Evolutionary conservation across 2,329 filamentous ascomycete genomes (phyloP).

Genomic region (Cucurbitaria berberidis): DNA sequence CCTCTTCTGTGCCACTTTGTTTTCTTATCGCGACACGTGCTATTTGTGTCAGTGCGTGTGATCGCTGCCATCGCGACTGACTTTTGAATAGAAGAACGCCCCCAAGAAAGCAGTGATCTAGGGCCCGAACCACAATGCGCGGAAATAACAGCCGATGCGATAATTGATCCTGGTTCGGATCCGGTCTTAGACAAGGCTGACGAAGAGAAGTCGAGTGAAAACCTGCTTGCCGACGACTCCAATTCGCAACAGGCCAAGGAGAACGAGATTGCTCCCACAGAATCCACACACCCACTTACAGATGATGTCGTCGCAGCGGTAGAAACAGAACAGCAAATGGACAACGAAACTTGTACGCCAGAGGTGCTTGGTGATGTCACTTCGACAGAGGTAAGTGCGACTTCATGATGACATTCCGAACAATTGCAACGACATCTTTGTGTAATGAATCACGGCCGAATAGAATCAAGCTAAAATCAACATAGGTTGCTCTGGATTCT

Average conservation of each 20-base stretch:
- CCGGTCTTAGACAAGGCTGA: conserved; percentile 12
- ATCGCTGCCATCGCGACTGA: conserved; percentile 7
- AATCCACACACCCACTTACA: conserved; percentile 2
- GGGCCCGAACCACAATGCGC: conserved; percentile 9
- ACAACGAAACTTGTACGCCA: conserved; percentile 5
- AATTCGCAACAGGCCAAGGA: background rate
- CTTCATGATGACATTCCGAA: no score
- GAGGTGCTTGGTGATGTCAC: conserved; percentile 9
- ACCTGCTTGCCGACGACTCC: conserved; percentile 1
- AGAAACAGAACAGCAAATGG: conserved; percentile 2
- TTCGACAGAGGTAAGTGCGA: conserved; percentile 12
- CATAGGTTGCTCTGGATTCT: background rate
- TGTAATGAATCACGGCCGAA: no score
- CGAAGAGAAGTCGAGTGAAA: conserved; percentile 9
- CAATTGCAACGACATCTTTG: no score
- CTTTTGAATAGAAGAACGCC: conserved; percentile 1
- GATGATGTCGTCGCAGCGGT: conserved; percentile 8
- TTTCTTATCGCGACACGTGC: background rate
- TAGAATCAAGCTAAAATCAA: background rate
- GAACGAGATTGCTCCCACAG: background rate
- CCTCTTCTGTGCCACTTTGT: background rate
- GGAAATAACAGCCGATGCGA: conserved; percentile 11
- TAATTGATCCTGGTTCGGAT: conserved; percentile 11
- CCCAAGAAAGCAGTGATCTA: background rate
- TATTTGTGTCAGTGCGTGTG: no score